Percentiles rank a stretch among this genome's conserved stretches.
Conservation (phyloP, 805 yeast genomes). For the Yarrowia porcina region DNA sequence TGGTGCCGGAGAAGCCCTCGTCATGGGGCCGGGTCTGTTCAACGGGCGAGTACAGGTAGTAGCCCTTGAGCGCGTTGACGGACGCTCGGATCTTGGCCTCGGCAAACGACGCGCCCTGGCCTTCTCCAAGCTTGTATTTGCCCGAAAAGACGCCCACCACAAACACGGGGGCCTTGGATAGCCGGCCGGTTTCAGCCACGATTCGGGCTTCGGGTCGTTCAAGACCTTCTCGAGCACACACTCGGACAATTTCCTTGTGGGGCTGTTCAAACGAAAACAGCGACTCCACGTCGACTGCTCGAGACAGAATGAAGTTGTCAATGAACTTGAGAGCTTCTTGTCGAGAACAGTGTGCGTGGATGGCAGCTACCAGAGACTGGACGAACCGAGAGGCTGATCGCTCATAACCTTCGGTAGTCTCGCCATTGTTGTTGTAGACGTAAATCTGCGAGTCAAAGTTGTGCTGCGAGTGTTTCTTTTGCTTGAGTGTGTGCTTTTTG, state of each 20-base stretch:
- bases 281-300: constrained; percentile 68
- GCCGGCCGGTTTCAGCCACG: constrained; percentile 90
- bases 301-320: constrained; percentile 63
- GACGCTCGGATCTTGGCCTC: constrained; percentile 94
- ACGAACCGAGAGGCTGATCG: constrained; percentile 62
- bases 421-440: background rate
- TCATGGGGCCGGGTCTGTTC: constrained; percentile 64
- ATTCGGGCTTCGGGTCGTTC: constrained; percentile 75
- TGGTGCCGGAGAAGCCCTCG: constrained; percentile 30
- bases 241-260: constrained; percentile 71
- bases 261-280: constrained; percentile 84
- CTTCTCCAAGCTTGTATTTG: constrained; percentile 80
- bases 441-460: constrained; percentile 18
- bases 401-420: constrained; percentile 39
- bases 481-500: constrained; percentile 45
- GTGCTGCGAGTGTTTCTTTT: constrained; percentile 29
- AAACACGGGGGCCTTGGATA: constrained; percentile 75
- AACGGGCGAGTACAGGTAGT: constrained; percentile 87
- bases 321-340: constrained; percentile 66
- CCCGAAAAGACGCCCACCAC: constrained; percentile 92
- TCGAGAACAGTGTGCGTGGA: constrained; percentile 70
- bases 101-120: constrained; percentile 82
- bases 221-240: constrained; percentile 73
- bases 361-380: constrained; percentile 78
- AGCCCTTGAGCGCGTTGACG: constrained; percentile 83